Evolutionary conservation across 768 basidiomycete genomes (phyloP).

Genomic region (Galerina marginata): DNA sequence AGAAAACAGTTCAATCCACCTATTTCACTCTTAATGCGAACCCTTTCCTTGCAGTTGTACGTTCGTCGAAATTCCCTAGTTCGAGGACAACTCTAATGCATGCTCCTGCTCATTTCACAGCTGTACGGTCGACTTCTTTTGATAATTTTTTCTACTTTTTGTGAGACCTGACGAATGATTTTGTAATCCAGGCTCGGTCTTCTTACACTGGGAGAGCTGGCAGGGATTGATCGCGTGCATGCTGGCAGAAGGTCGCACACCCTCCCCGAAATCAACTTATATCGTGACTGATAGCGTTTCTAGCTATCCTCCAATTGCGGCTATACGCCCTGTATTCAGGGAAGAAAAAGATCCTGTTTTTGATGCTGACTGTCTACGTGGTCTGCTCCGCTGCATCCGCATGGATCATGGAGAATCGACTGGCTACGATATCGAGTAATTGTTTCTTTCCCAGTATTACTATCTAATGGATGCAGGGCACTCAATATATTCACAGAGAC

Average conservation of each 20-base stretch:
- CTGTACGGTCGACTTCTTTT: no score
- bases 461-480: no score
- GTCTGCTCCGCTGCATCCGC: neutral
- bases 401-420: neutral
- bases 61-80: no score
- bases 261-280: neutral
- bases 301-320: constrained; percentile 2
- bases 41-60: no score
- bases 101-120: no score
- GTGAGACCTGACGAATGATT: no score
- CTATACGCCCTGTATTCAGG: neutral
- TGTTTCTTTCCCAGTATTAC: neutral
- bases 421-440: neutral
- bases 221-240: neutral
- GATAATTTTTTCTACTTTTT: no score
- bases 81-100: no score
- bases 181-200: neutral
- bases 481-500: no score
- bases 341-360: neutral
- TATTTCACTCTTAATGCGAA: no score
- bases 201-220: neutral
- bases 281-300: neutral
- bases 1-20: no score
- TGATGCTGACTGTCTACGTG: neutral
- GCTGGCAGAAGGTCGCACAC: neutral